These are phyloP conservation scores for Phialophora verrucosa DNA, from an alignment of 2,329 filamentous ascomycete species.

Conservation along the genomic window DNA sequence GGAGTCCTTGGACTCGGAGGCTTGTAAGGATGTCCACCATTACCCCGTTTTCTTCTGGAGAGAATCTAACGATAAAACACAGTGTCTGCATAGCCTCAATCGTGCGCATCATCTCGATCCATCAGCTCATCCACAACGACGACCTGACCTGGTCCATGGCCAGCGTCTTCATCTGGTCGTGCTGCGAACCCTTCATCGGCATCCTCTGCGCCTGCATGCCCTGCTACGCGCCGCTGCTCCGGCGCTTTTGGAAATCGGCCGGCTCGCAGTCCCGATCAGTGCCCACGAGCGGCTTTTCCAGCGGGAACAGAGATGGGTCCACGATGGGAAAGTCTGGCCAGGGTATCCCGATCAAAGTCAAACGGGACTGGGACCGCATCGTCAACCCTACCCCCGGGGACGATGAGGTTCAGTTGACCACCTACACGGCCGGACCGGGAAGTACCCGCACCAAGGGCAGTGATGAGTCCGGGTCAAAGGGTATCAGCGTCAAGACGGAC, in stretches of 20 bases:
- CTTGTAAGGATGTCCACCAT: constrained; percentile 11
- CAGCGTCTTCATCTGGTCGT: constrained; percentile 20
- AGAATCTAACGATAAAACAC: constrained; percentile 17
- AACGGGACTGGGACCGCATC: constrained; percentile 20
- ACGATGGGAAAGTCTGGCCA: constrained; percentile 13
- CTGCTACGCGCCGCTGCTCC: constrained; percentile 17
- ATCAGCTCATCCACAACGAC: constrained; percentile 14
- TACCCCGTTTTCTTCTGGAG: constrained; percentile 6
- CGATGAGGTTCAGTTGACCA: constrained; percentile 16
- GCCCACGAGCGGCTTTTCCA: constrained; percentile 18
- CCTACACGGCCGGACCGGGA: constrained; percentile 9
- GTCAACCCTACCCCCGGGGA: constrained; percentile 18
- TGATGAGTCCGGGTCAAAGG: constrained; percentile 16
- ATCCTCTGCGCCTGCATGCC: constrained; percentile 20
- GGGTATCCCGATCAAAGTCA: constrained; percentile 18
- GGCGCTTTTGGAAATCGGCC: constrained; percentile 16
- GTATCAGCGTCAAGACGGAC: constrained; percentile 11
- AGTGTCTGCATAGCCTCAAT: constrained; percentile 17
- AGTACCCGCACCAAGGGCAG: constrained; percentile 18
- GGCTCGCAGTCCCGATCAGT: constrained; percentile 19
- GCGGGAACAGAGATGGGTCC: constrained; percentile 9
- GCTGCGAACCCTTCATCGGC: constrained; percentile 19
- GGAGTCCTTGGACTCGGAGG: constrained; percentile 17
- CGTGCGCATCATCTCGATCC: constrained; percentile 17
- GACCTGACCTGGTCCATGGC: constrained; percentile 21